Base-by-base conservation (phyloP, 2,329 filamentous ascomycete species). In the Rutstroemia sp. region DNA sequence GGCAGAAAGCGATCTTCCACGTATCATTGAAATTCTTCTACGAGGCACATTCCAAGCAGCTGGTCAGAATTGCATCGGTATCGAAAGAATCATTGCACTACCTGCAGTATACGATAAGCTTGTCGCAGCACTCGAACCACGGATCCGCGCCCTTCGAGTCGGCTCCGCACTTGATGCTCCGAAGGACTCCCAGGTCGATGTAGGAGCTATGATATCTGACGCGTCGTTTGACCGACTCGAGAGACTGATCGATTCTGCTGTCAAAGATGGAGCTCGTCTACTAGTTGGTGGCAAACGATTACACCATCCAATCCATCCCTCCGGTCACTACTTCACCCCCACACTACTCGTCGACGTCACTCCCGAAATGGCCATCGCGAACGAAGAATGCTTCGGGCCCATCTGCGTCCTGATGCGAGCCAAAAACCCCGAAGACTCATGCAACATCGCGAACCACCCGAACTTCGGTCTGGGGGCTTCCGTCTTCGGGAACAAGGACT, bases 61-160 rank as follows among this genome's bases (percentile, higher is more conserved):
- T 16, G 94, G 94, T 1, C 94, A 99, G 72, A 99, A 99, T 74
- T 99, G 94, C 73, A 92, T 99, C 68, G 94, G 94, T 55, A 92
- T 96, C 63, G 94, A 99, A 75, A 88, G 94, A 56, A 86, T 97
- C 67, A 86, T 97, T 64, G 89, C 87, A 23, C 80, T 88, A 16
- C 86, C 89, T 1, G 76, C 75, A n/a, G 78, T 89, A 51, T 95
- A 97, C 74, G 78, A 87, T 60, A 76, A 77, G 56, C 80, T 99
- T 21, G 74, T 96, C 52, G 72, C 77, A 5, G 77, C 84, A 59
- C 81, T 99, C 19, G 80, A 83, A 51, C 86, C 88, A 10, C 85
- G 87, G 59, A 89, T 97, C 62, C 78, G 79, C 60, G 79, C 80
- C 10, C 77, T 99, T 16, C 85, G 89, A 19, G 77, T 94, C 1